Evolutionary conservation across 116 monocot genomes (phyloP).

Genomic region (Phalaenopsis hybrid): DNA sequence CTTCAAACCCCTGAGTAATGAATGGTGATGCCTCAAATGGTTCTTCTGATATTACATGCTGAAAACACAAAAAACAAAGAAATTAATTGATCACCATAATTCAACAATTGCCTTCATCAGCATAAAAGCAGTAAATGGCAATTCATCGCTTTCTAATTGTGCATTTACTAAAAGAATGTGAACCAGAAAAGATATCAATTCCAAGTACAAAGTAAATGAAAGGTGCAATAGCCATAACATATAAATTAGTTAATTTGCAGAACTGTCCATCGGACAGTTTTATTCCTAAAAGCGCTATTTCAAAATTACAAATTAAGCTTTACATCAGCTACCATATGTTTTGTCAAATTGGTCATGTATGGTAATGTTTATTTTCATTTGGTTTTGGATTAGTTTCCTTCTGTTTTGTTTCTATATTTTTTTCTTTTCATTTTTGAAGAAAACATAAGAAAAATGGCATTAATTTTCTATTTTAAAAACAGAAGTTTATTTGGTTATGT

Average conservation of each 20-base stretch:
- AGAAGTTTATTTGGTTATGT: no score
- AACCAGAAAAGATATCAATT: not conserved
- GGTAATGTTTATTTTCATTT: not conserved
- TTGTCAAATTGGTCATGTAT: not conserved
- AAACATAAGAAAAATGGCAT: not conserved
- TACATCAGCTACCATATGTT: not conserved
- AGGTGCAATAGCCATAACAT: not conserved
- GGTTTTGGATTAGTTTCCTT: not conserved
- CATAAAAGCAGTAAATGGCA: not conserved
- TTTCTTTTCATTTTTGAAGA: not conserved
- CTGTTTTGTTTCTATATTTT: no score
- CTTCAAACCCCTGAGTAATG: constrained; percentile 50
- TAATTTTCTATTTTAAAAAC: not conserved
- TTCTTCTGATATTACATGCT: constrained; percentile 84
- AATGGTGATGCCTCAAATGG: constrained; percentile 94
- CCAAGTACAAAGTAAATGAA: not conserved
- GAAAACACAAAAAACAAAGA: constrained; percentile 19
- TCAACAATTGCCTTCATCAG: not conserved
- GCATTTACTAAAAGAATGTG: not conserved
- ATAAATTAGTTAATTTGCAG: not conserved
- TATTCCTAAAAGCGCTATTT: not conserved
- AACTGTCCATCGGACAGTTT: not conserved
- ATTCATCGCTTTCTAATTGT: not conserved
- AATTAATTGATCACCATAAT: not conserved
- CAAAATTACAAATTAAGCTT: not conserved